A percentile compares a stretch with the other conserved stretches of the same genome.
Conservation (phyloP, 768 basidiomycete genomes). For the Termitomyces sp. region DNA sequence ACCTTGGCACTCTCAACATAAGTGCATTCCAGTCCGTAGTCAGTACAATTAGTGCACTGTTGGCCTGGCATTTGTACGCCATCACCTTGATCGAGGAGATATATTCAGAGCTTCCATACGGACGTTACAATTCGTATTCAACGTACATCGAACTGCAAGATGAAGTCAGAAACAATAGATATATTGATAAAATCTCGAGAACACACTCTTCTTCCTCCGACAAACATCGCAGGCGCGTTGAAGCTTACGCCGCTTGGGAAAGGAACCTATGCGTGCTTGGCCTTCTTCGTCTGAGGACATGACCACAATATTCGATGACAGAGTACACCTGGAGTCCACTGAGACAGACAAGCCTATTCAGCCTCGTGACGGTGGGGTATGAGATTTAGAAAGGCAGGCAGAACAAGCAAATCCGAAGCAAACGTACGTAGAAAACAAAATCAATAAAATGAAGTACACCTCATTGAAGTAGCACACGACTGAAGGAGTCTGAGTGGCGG, state of each 20-base stretch:
- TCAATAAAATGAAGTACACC: neutral
- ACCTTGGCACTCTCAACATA: constrained; percentile 72
- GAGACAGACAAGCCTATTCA: constrained; percentile 1
- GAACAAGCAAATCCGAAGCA: neutral
- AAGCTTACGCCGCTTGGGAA: constrained; percentile 48
- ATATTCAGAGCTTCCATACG: neutral
- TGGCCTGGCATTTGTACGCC: constrained; percentile 62
- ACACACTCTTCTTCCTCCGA: constrained; percentile 76
- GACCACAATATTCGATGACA: neutral
- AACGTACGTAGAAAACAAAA: neutral
- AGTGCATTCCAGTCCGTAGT: constrained; percentile 59
- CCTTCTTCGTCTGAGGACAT: constrained; percentile 14
- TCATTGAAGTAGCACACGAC: constrained; percentile 2
- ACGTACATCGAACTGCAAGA: constrained; percentile 56
- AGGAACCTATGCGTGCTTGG: neutral
- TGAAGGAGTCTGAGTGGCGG: neutral
- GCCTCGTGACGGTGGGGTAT: neutral
- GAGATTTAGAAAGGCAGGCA: neutral
- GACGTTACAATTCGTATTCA: neutral
- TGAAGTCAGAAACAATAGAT: neutral
- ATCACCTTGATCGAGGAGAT: constrained; percentile 41
- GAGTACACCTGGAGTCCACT: neutral
- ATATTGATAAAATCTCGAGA: neutral
- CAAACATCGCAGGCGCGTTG: constrained; percentile 82
- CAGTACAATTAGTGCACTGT: constrained; percentile 63